Percentiles rank a stretch among this genome's conserved stretches.
phyloP scores from a whole-genome alignment of 139 green algal genomes.

The Dunaliella primolecta region DNA sequence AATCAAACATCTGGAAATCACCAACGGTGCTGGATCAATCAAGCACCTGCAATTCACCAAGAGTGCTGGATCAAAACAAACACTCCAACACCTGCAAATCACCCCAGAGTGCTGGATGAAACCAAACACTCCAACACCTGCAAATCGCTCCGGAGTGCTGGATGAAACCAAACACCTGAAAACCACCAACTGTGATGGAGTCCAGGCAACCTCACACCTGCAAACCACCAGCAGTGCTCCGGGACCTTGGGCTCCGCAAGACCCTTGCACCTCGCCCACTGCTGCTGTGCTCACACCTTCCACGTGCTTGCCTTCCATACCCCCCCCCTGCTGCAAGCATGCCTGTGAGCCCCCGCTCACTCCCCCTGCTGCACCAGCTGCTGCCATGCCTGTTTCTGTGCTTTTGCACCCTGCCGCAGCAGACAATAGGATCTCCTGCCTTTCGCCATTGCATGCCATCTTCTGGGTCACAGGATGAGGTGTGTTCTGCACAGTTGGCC shows the following conservation, averaged over 20 bases:
- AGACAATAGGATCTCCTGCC: neutral
- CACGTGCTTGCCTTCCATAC: neutral
- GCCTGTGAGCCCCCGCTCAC: neutral
- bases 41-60: too few species aligned
- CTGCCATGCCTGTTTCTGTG: neutral
- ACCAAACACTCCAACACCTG: too few species aligned
- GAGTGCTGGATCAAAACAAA: too few species aligned
- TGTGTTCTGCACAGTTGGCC: neutral
- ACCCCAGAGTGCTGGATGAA: too few species aligned
- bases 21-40: too few species aligned
- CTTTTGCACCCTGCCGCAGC: neutral
- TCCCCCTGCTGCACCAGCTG: neutral
- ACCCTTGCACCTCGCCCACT: neutral
- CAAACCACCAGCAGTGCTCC: constrained; percentile 8
- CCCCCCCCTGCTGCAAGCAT: neutral
- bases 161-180: too few species aligned
- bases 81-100: too few species aligned
- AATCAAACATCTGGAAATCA: too few species aligned
- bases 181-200: too few species aligned
- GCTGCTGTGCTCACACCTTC: neutral
- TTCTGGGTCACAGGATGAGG: neutral
- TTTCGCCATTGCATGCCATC: constrained; percentile 11
- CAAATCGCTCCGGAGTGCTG: too few species aligned
- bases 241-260: too few species aligned
- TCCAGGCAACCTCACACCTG: neutral